Conservation (phyloP, 1,284 basidiomycete species). For the Cerrena zonata region DNA sequence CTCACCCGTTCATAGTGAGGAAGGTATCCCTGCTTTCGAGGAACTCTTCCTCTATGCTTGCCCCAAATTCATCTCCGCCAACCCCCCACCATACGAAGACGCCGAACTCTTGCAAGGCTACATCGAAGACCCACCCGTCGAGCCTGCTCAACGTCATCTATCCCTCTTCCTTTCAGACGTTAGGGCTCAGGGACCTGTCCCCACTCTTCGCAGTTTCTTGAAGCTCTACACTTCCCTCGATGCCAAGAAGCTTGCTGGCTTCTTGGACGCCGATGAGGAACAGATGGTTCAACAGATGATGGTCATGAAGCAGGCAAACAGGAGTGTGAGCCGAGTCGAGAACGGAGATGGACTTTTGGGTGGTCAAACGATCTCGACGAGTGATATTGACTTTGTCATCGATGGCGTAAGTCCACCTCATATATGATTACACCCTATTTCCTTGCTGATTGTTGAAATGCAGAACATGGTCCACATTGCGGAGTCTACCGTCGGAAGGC, state of each 20-base stretch:
- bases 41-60: constrained; percentile 93
- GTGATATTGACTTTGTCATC: constrained; percentile 93
- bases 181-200: constrained; percentile 69
- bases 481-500: constrained; percentile 85
- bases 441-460: no score
- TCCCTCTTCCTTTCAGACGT: constrained; percentile 79
- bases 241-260: constrained; percentile 84
- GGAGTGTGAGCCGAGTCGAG: constrained; percentile 59
- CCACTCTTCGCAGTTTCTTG: constrained; percentile 85
- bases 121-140: constrained; percentile 45
- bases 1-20: constrained; percentile 31
- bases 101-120: constrained; percentile 54
- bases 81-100: constrained; percentile 90
- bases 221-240: constrained; percentile 94
- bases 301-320: constrained; percentile 87
- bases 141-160: constrained; percentile 83
- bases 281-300: constrained; percentile 94
- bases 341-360: constrained; percentile 65
- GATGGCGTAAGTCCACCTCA: constrained; percentile 63
- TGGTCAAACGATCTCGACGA: constrained; percentile 83
- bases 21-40: constrained; percentile 80
- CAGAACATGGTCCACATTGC: constrained; percentile 85
- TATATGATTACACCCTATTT: background rate
- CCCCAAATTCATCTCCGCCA: constrained; percentile 94
- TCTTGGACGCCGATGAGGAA: constrained; percentile 87